Conservation (phyloP, 148 eudicot species). For the Silene uniflora region DNA sequence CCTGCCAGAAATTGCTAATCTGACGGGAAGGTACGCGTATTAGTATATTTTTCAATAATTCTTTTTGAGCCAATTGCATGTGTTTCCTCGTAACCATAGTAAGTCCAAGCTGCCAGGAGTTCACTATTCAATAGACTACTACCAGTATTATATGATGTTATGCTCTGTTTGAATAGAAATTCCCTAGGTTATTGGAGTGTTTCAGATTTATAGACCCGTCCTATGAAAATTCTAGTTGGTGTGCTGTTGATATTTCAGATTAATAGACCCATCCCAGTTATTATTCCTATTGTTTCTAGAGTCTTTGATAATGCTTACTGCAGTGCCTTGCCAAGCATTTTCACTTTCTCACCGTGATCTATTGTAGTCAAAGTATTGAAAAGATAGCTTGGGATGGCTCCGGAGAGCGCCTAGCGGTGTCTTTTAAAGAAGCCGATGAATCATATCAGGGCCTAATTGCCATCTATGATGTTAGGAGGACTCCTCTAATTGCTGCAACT, state of each 20-base stretch:
- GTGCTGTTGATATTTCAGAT: background rate
- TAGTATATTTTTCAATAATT: background rate
- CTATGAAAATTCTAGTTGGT: background rate
- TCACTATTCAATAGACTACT: background rate
- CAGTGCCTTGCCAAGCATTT: background rate
- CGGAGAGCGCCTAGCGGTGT: constrained; percentile 88
- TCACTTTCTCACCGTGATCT: constrained; percentile 18
- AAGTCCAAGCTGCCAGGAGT: background rate
- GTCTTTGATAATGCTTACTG: background rate
- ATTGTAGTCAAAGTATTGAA: constrained; percentile 65
- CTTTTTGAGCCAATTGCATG: background rate
- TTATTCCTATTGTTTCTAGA: background rate
- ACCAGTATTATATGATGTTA: background rate
- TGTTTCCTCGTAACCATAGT: background rate
- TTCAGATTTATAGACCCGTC: background rate
- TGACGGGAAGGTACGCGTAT: constrained; percentile 59
- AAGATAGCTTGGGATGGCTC: constrained; percentile 99
- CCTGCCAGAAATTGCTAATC: constrained; percentile 68
- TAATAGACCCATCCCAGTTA: background rate
- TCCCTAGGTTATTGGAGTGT: constrained; percentile 7
- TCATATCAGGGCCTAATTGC: constrained; percentile 85
- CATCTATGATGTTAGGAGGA: constrained; percentile 74
- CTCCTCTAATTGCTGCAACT: constrained; percentile 78
- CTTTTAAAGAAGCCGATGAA: constrained; percentile 83
- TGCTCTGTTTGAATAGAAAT: background rate